A percentile compares a stretch with the other conserved stretches of the same genome.
These are phyloP conservation scores for Carex pumila DNA, from an alignment of 176 grass and related monocot genomes.

Conservation along the genomic window DNA sequence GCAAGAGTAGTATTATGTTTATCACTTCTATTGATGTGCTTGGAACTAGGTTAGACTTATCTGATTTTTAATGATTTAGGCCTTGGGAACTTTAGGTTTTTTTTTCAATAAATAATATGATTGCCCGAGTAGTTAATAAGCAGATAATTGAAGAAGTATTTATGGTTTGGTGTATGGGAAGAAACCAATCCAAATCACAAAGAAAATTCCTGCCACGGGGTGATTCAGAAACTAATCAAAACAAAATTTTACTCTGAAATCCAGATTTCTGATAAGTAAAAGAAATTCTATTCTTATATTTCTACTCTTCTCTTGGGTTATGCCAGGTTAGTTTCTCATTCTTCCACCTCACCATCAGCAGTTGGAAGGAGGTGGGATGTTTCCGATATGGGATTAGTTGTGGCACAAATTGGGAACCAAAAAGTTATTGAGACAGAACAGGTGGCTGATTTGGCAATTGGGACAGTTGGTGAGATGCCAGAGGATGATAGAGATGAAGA, in stretches of 20 bases:
- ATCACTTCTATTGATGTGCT: not conserved
- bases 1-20: not conserved
- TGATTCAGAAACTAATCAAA: not conserved
- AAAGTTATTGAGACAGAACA: not conserved
- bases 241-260: not conserved
- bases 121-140: not conserved
- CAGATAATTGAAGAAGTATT: not conserved
- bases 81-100: not conserved
- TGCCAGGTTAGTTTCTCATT: conserved; percentile 19
- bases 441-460: conserved; percentile 19
- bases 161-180: not conserved
- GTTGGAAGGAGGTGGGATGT: conserved; percentile 21
- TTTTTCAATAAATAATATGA: not conserved
- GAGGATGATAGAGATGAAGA: conserved; percentile 50
- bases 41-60: not conserved
- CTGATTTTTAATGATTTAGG: not conserved
- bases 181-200: not conserved
- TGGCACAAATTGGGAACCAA: conserved; percentile 21
- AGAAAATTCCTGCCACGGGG: not conserved
- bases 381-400: conserved; percentile 24
- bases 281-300: not conserved
- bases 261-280: not conserved
- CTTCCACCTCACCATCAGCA: not conserved
- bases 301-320: not conserved
- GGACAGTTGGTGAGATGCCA: not conserved